Percentiles rank a stretch among this genome's conserved stretches.
phyloP scores from a whole-genome alignment of 2,329 filamentous ascomycete species.

The Pseudogymnoascus sp. region DNA sequence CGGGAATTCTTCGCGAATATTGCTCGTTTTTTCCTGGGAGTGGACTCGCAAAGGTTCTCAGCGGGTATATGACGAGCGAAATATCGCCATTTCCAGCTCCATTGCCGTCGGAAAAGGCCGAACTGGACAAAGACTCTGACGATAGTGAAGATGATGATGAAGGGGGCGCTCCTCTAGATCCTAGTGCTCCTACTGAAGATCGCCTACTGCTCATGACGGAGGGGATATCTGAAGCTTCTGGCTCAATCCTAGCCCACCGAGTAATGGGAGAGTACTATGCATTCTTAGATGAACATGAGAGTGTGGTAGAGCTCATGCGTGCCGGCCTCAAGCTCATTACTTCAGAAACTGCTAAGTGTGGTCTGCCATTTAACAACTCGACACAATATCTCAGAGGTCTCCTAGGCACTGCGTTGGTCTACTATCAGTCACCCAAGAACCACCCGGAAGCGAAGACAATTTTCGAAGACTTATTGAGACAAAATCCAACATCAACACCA shows the following conservation, averaged over 20 bases:
- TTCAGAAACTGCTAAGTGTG: slow-evolving; percentile 55
- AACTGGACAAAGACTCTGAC: slow-evolving; percentile 35
- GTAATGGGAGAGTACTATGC: slow-evolving; percentile 78
- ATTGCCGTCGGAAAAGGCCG: slow-evolving; percentile 21
- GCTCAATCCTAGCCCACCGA: slow-evolving; percentile 74
- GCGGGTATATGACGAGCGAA: slow-evolving; percentile 71
- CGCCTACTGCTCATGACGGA: slow-evolving; percentile 72
- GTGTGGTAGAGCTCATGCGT: slow-evolving; percentile 67
- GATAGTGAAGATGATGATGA: slow-evolving; percentile 49
- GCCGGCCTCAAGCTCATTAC: slow-evolving; percentile 57
- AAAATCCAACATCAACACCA: slow-evolving; percentile 66
- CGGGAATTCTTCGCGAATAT: slow-evolving; percentile 69
- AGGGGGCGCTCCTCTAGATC: slow-evolving; percentile 40
- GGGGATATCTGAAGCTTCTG: slow-evolving; percentile 51
- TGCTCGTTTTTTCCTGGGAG: slow-evolving; percentile 74
- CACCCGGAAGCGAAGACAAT: slow-evolving; percentile 80
- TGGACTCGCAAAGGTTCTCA: slow-evolving; percentile 73
- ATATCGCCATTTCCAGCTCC: slow-evolving; percentile 67
- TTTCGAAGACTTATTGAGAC: slow-evolving; percentile 71
- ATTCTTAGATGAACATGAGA: slow-evolving; percentile 76
- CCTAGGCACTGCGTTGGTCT: slow-evolving; percentile 80
- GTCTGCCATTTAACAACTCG: slow-evolving; percentile 59
- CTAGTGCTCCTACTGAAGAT: slow-evolving; percentile 64
- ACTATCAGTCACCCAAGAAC: slow-evolving; percentile 81
- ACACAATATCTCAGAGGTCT: slow-evolving; percentile 66